A percentile compares a stretch with the other conserved stretches of the same genome.
Evolutionary conservation across 306 rosid species (phyloP).

Genomic region (Cucumis melo): DNA sequence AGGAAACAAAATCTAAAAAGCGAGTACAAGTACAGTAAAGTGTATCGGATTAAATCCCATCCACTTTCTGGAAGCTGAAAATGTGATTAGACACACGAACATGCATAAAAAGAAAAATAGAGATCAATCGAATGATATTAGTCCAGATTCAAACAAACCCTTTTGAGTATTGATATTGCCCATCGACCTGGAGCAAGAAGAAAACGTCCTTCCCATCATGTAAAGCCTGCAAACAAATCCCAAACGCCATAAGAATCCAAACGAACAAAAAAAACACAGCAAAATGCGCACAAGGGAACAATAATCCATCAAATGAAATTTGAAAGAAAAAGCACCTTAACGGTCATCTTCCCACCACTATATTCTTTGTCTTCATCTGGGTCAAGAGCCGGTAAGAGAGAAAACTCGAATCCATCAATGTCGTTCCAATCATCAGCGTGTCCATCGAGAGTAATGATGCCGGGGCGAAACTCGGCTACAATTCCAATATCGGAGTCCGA

Average conservation of each 20-base stretch:
- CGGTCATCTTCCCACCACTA: conserved; percentile 58
- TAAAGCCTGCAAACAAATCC: conserved; percentile 40
- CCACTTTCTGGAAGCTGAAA: neutral
- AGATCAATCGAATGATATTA: neutral
- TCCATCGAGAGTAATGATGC: conserved; percentile 69
- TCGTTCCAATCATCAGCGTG: conserved; percentile 85
- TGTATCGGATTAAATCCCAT: neutral
- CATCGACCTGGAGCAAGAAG: conserved; percentile 72
- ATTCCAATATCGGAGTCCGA: conserved; percentile 54
- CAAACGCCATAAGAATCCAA: neutral
- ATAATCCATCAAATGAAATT: neutral
- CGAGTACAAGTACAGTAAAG: neutral
- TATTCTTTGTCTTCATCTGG: conserved; percentile 66
- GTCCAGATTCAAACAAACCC: conserved; percentile 42
- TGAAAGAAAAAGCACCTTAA: conserved; percentile 37
- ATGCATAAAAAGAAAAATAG: neutral
- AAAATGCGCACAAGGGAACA: neutral
- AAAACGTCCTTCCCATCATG: conserved; percentile 81
- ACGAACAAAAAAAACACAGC: neutral
- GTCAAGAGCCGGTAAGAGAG: conserved; percentile 82
- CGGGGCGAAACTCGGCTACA: conserved; percentile 48
- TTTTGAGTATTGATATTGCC: conserved; percentile 55
- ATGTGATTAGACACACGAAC: neutral
- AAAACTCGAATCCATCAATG: conserved; percentile 59
- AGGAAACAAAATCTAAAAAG: neutral